Conservation (phyloP, 176 grass and related monocot genomes). For the Oryza glumipatula region DNA sequence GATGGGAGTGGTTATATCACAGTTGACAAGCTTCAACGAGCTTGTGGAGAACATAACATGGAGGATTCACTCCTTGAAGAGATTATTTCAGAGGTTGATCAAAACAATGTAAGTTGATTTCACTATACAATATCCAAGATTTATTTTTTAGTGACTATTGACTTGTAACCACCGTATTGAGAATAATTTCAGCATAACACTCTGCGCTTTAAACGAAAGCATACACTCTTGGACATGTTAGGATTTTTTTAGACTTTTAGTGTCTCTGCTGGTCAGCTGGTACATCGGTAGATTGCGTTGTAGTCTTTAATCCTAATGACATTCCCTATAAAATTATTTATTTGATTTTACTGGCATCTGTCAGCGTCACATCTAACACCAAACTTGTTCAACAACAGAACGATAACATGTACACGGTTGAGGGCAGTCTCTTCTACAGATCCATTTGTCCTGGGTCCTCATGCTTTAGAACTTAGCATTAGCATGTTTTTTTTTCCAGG, state of each 20-base stretch:
- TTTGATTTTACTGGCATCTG: neutral
- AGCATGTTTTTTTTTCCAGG: neutral
- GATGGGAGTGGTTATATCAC: conserved; percentile 96
- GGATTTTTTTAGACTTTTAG: no score
- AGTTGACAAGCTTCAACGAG: conserved; percentile 82
- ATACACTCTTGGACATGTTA: no score
- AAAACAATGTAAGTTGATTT: conserved; percentile 83
- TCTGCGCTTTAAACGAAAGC: no score
- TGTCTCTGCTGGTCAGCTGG: no score
- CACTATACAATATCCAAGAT: neutral
- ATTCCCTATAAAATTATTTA: conserved; percentile 21
- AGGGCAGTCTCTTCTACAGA: neutral
- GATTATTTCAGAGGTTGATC: conserved; percentile 81
- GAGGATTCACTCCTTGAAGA: conserved; percentile 75
- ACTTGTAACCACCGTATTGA: neutral
- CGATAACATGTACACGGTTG: neutral
- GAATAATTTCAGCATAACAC: neutral
- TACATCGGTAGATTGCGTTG: no score
- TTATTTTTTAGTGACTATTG: neutral
- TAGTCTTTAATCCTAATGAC: neutral
- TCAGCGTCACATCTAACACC: neutral
- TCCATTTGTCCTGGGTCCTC: neutral
- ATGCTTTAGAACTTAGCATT: neutral
- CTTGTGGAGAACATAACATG: conserved; percentile 80
- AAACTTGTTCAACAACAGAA: conserved; percentile 16